Conservation (phyloP, 805 yeast species). For the Barnettozyma populi region DNA sequence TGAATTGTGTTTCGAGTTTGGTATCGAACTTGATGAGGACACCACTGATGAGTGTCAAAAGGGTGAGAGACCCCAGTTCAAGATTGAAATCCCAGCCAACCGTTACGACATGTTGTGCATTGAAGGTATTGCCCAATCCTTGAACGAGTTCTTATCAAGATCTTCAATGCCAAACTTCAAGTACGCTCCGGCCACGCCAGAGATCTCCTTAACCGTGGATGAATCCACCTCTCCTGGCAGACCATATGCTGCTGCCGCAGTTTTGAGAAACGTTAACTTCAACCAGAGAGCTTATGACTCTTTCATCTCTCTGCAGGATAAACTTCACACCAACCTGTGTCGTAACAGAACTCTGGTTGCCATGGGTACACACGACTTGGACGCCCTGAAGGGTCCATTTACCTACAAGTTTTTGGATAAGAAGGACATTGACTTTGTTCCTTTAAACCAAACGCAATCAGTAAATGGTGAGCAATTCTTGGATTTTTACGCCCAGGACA, state of each 20-base stretch:
- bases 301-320: slow-evolving; percentile 93
- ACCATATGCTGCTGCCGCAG: slow-evolving; percentile 95
- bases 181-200: slow-evolving; percentile 56
- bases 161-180: slow-evolving; percentile 59
- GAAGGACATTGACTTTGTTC: slow-evolving; percentile 64
- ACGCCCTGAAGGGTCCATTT: slow-evolving; percentile 74
- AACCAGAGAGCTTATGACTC: slow-evolving; percentile 86
- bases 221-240: slow-evolving; percentile 69
- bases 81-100: slow-evolving; percentile 96
- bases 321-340: slow-evolving; percentile 89
- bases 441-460: slow-evolving; percentile 63
- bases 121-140: slow-evolving; percentile 95
- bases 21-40: slow-evolving; percentile 96
- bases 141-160: slow-evolving; percentile 83
- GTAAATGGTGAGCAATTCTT: slow-evolving; percentile 75
- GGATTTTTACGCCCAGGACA: slow-evolving; percentile 88
- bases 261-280: slow-evolving; percentile 77
- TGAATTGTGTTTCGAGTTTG: slow-evolving; percentile 95
- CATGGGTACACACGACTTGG: slow-evolving; percentile 96
- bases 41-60: slow-evolving; percentile 70
- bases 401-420: slow-evolving; percentile 84
- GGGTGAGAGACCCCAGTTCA: slow-evolving; percentile 93
- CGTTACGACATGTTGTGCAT: slow-evolving; percentile 97
- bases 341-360: slow-evolving; percentile 97
- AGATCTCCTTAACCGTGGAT: slow-evolving; percentile 62